Evolutionary conservation across 169 alveolate genomes (phyloP).

Genomic region (Plasmodium gaboni): DNA sequence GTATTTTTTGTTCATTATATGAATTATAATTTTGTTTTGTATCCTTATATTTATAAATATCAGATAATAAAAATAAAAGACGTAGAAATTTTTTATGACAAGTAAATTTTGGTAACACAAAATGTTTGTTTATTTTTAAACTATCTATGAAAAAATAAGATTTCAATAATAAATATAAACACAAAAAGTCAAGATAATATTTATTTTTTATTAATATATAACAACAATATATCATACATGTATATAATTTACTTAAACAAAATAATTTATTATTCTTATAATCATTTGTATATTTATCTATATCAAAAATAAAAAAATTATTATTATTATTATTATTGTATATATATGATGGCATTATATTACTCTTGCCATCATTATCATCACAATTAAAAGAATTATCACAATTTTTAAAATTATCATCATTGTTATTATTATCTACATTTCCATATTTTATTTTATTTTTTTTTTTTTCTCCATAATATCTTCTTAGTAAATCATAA

Average conservation of each 20-base stretch:
- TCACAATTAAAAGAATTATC: too few species aligned
- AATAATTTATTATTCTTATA: background rate
- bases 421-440: background rate
- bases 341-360: too few species aligned
- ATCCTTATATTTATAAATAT: background rate
- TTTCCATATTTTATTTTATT: too few species aligned
- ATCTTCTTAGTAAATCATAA: constrained; percentile 18
- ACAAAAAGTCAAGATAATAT: constrained; percentile 42
- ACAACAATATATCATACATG: constrained; percentile 27
- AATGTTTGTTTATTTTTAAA: constrained; percentile 8
- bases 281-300: background rate
- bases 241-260: constrained; percentile 10
- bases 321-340: background rate
- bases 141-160: constrained; percentile 28
- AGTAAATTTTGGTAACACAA: constrained; percentile 6
- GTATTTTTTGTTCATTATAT: too few species aligned
- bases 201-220: constrained; percentile 37
- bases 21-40: too few species aligned
- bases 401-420: background rate
- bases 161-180: constrained; percentile 44
- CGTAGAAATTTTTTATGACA: constrained; percentile 25
- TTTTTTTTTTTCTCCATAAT: constrained; percentile 4
- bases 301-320: background rate
- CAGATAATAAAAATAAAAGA: constrained; percentile 22
- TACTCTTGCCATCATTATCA: too few species aligned